These are phyloP conservation scores for Hypoxylon rubiginosum DNA, from an alignment of 2,329 filamentous ascomycete genomes.

Conservation along the genomic window DNA sequence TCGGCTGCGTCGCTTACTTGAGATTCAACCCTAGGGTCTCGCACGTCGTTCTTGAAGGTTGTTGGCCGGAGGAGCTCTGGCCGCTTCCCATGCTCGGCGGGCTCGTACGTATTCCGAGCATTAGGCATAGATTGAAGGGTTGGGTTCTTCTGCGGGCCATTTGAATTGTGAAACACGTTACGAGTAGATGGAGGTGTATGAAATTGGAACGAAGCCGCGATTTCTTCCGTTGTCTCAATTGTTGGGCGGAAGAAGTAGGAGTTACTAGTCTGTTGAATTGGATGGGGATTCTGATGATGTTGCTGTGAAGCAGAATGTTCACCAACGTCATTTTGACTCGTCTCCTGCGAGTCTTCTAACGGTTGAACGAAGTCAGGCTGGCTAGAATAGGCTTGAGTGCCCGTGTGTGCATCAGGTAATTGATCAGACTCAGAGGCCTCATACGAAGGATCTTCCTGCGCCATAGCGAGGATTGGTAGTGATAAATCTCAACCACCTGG, in stretches of 20 bases:
- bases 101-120: not conserved
- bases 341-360: conserved; percentile 34
- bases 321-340: not conserved
- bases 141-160: not conserved
- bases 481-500: not conserved
- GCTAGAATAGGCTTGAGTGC: conserved; percentile 7
- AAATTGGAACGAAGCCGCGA: conserved; percentile 43
- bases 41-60: not conserved
- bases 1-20: not conserved
- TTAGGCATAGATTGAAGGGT: not conserved
- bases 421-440: not conserved
- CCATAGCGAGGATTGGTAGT: conserved; percentile 5
- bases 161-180: conserved; percentile 4
- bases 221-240: conserved; percentile 38
- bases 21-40: not conserved
- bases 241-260: conserved; percentile 38
- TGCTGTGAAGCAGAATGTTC: conserved; percentile 5
- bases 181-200: conserved; percentile 36
- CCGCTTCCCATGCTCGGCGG: not conserved
- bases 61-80: not conserved
- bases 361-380: conserved; percentile 29
- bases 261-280: not conserved
- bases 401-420: not conserved
- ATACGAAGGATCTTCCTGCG: not conserved
- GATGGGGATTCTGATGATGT: not conserved